Evolutionary conservation across 2,329 filamentous ascomycete genomes (phyloP).

Genomic region (Phaeosphaeria sp.): DNA sequence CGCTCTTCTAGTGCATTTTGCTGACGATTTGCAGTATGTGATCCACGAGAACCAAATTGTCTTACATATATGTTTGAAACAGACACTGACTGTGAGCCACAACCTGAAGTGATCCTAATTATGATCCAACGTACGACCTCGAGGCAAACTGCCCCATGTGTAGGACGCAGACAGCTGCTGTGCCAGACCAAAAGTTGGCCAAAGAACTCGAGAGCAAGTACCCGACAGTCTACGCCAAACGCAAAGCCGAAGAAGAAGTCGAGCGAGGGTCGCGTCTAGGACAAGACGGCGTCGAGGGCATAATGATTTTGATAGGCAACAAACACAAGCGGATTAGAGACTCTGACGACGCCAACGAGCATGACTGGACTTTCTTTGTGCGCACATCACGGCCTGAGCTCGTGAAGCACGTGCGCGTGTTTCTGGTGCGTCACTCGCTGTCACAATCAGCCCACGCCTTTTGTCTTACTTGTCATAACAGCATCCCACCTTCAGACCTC

Average conservation of each 20-base stretch:
- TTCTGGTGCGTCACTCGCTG: constrained; percentile 23
- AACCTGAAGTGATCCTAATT: constrained; percentile 31
- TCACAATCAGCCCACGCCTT: neutral
- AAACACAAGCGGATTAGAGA: constrained; percentile 41
- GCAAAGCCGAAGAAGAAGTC: constrained; percentile 44
- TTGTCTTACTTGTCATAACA: constrained; percentile 13
- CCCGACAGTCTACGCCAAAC: constrained; percentile 43
- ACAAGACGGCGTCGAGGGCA: constrained; percentile 42
- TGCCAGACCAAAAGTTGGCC: constrained; percentile 31
- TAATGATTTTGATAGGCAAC: constrained; percentile 56
- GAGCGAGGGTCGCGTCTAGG: constrained; percentile 30
- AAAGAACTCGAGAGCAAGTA: constrained; percentile 44
- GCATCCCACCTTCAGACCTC: constrained; percentile 53
- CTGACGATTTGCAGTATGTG: no score
- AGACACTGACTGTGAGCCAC: no score
- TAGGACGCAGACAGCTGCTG: constrained; percentile 48
- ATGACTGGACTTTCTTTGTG: constrained; percentile 57
- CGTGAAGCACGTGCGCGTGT: constrained; percentile 52
- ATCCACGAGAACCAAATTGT: no score
- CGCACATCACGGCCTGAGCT: constrained; percentile 52
- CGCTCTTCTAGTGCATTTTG: no score
- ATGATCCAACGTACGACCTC: constrained; percentile 37
- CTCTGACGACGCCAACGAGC: constrained; percentile 40
- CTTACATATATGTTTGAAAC: no score
- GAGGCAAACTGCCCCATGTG: constrained; percentile 57